Evolutionary conservation across 768 basidiomycete species (phyloP).

Genomic region (Russula compacta): DNA sequence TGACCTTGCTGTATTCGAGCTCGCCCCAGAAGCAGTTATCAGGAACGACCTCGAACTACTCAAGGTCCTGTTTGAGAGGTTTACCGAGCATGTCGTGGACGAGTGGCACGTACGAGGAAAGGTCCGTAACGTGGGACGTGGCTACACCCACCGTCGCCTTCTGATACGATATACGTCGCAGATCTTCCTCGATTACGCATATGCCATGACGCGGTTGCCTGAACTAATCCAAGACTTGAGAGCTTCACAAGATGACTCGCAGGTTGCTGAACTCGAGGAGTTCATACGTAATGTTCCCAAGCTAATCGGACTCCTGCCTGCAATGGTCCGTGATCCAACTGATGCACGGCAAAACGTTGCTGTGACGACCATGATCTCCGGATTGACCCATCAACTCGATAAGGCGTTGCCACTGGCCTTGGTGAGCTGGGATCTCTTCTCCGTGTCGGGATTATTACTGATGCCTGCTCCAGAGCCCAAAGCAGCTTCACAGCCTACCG

Average conservation of each 20-base stretch:
- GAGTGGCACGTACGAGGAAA: constrained; percentile 83
- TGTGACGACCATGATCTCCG: constrained; percentile 60
- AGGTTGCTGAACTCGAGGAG: constrained; percentile 53
- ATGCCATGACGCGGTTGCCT: constrained; percentile 52
- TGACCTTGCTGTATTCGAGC: constrained; percentile 71
- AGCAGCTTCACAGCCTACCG: constrained; percentile 10
- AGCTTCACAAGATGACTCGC: constrained; percentile 26
- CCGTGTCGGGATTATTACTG: not conserved
- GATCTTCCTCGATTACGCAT: constrained; percentile 66
- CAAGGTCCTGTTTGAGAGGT: constrained; percentile 54
- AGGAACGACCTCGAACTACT: constrained; percentile 48
- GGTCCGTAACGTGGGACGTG: constrained; percentile 27
- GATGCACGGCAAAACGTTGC: constrained; percentile 65
- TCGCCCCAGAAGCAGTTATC: constrained; percentile 83
- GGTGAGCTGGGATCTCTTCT: constrained; percentile 34
- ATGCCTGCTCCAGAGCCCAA: constrained; percentile 1
- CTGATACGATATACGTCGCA: constrained; percentile 23
- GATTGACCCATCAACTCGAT: constrained; percentile 51
- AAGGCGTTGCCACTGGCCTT: constrained; percentile 49
- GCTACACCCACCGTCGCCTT: not conserved
- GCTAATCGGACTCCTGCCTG: constrained; percentile 59
- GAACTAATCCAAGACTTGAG: constrained; percentile 33
- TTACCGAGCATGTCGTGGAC: constrained; percentile 50
- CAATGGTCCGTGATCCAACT: constrained; percentile 46
- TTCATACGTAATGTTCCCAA: constrained; percentile 51